A percentile compares a stretch with the other conserved stretches of the same genome.
Conservation (phyloP, 2,329 filamentous ascomycete species). For the Alternaria sp. region DNA sequence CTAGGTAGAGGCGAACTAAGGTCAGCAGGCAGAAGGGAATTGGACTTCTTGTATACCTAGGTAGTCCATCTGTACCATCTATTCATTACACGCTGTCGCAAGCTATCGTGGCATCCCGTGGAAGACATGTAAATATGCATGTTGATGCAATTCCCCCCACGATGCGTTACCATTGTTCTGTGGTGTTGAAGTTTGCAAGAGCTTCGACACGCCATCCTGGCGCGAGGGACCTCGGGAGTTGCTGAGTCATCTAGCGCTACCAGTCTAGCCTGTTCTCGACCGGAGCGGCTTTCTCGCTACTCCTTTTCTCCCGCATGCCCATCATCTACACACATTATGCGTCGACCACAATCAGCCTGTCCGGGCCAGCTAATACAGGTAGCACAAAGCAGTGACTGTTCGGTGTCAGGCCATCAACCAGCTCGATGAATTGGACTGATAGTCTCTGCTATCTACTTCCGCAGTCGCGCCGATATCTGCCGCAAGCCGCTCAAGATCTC, state of each 20-base stretch:
- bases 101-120: too few relatives aligned
- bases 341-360: background rate
- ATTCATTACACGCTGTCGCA: too few relatives aligned
- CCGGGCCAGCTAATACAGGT: background rate
- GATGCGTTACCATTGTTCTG: rapidly evolving
- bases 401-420: background rate
- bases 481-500: background rate
- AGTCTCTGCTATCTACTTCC: background rate
- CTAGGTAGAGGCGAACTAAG: too few relatives aligned
- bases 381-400: rapidly evolving
- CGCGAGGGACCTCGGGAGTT: background rate
- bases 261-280: background rate
- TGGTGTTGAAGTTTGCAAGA: background rate
- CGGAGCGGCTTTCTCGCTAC: background rate
- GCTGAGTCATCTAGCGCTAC: background rate
- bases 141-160: too few relatives aligned
- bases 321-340: background rate
- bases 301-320: background rate
- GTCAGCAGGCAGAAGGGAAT: too few relatives aligned
- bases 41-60: too few relatives aligned
- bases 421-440: background rate
- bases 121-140: too few relatives aligned
- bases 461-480: background rate
- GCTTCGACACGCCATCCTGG: background rate
- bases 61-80: too few relatives aligned